Evolutionary conservation across 257 asterid genomes (phyloP).

Genomic region (Linaria vulgaris): DNA sequence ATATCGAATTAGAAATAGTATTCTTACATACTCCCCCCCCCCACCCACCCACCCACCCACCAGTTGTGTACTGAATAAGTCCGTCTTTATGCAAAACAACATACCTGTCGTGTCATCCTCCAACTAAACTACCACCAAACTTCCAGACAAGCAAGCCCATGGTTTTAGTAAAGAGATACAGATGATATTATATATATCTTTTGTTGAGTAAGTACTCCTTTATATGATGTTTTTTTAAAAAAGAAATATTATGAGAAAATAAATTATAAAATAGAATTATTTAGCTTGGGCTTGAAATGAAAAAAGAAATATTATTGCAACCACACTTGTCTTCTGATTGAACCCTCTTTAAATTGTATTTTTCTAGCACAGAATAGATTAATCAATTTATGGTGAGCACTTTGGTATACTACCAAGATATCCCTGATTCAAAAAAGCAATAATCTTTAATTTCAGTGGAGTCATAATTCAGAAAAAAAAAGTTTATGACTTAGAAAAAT

Average conservation of each 20-base stretch:
- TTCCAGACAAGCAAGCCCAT: constrained; percentile 29
- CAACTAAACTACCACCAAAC: constrained; percentile 38
- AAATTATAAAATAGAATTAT: background rate
- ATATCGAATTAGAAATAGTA: background rate
- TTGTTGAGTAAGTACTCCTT: constrained; percentile 21
- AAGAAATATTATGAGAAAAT: background rate
- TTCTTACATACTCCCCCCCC: background rate
- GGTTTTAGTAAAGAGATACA: constrained; percentile 35
- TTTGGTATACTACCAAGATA: too few relatives aligned
- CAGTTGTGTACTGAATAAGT: constrained; percentile 14
- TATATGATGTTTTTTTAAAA: background rate
- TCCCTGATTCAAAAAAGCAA: too few relatives aligned
- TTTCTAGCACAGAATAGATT: too few relatives aligned
- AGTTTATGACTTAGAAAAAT: too few relatives aligned
- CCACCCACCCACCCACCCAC: too few relatives aligned
- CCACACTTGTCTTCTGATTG: too few relatives aligned
- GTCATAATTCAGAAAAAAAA: too few relatives aligned
- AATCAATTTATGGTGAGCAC: too few relatives aligned
- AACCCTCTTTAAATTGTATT: too few relatives aligned
- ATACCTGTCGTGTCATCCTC: constrained; percentile 26
- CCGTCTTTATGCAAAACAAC: constrained; percentile 4
- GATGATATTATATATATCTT: constrained; percentile 1
- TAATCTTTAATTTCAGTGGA: too few relatives aligned
- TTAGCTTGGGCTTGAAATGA: background rate
- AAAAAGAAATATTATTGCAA: too few relatives aligned